phyloP scores from a whole-genome alignment of 129 eudicot genomes.

The Deinandra increscens region DNA sequence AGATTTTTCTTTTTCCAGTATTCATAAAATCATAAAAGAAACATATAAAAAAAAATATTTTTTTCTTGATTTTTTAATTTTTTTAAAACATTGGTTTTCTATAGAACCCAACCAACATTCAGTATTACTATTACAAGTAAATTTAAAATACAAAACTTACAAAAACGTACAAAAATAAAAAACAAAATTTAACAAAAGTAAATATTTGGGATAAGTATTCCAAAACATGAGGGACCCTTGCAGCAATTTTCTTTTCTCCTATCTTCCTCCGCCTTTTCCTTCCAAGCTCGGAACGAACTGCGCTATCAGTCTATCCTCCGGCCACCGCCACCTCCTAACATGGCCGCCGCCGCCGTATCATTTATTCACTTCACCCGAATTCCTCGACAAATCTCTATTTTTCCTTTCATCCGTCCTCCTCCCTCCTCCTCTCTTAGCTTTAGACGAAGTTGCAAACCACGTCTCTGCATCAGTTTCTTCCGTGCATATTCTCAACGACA shows the following conservation, averaged over 20 bases:
- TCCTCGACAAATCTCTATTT: constrained; percentile 7
- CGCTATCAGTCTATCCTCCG: constrained; percentile 6
- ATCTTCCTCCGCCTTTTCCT: background rate
- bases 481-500: constrained; percentile 5
- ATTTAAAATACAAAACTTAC: no score
- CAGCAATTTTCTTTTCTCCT: background rate
- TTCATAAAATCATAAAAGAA: no score
- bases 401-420: constrained; percentile 25
- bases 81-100: no score
- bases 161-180: no score
- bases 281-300: background rate
- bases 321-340: constrained; percentile 4
- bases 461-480: constrained; percentile 21
- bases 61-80: no score
- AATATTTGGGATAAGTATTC: background rate
- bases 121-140: no score
- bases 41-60: no score
- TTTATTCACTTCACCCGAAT: constrained; percentile 30
- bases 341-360: constrained; percentile 32
- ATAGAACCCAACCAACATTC: no score
- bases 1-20: no score
- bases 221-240: constrained; percentile 8
- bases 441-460: constrained; percentile 28
- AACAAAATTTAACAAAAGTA: no score
- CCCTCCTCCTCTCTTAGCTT: constrained; percentile 16